Percentiles rank a stretch among this genome's conserved stretches.
These are phyloP conservation scores for Euphrasia arctica DNA, from an alignment of 305 asterid species.

Conservation along the genomic window DNA sequence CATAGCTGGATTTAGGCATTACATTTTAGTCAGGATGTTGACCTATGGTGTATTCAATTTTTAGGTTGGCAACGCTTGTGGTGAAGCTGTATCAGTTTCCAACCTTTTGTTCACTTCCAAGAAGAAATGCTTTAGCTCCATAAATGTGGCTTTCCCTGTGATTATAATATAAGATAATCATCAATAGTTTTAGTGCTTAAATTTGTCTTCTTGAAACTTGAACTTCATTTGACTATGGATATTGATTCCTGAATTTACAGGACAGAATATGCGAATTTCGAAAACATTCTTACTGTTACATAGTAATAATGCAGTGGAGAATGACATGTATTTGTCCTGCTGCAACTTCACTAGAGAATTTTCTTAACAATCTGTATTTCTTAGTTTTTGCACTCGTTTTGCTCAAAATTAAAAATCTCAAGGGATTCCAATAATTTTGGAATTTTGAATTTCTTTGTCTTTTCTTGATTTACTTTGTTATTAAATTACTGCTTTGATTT, in stretches of 20 bases:
- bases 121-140: constrained; percentile 75
- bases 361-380: constrained; percentile 9
- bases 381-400: constrained; percentile 17
- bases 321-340: constrained; percentile 29
- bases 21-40: constrained; percentile 72
- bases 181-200: constrained; percentile 28
- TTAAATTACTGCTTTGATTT: constrained; percentile 38
- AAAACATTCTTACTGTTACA: constrained; percentile 11
- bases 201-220: constrained; percentile 23
- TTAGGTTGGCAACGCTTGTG: constrained; percentile 95
- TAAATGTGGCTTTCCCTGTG: constrained; percentile 53
- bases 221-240: constrained; percentile 22
- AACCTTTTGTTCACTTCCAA: constrained; percentile 74
- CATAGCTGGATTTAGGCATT: constrained; percentile 66
- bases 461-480: constrained; percentile 23
- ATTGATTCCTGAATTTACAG: constrained; percentile 31
- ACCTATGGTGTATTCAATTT: constrained; percentile 75
- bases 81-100: constrained; percentile 96
- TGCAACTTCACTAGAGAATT: constrained; percentile 18
- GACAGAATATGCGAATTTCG: constrained; percentile 27
- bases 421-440: too few species aligned
- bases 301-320: constrained; percentile 25
- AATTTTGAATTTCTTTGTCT: neutral
- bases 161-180: constrained; percentile 29
- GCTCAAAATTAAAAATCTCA: neutral